Base-by-base conservation (phyloP, 2,329 filamentous ascomycete species). In the Leptographium radiaticola region DNA sequence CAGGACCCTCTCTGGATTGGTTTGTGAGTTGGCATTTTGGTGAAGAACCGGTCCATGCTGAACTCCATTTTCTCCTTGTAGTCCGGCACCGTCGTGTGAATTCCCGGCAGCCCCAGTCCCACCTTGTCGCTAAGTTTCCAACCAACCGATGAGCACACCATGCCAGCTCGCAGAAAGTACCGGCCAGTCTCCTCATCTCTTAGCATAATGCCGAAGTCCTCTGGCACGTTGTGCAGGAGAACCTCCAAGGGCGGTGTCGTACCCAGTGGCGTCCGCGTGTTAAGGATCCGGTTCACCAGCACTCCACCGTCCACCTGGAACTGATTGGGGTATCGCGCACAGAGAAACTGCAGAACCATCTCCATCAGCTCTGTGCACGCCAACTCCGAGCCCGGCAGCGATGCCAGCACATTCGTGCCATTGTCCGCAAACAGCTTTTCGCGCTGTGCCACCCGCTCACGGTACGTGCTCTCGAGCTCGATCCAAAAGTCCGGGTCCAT, bases 281-380 rank as follows among this genome's bases (percentile, higher is more conserved):
- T 67, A 1, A 94, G 72, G 38, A 95, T 84, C 38, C 66, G 66
- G 65, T 95, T 95, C 57, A 80, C 70, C 55, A 95, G 77, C 3
- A 77, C 64, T 42, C 72, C 70, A 0, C 88, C 64, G 4, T 71
- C 71, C 18, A 66, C 54, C 30, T 47, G 51, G 65, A 95, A 95
- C 59, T 86, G 82, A 7, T 82, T 76, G 0, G 89, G 88, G 62
- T 94, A 94, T 4, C 88, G 76, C 4, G 80, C 75, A 57, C 81
- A 86, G n/a, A 91, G 68, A 59, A 91, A 94, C 59, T 91, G 86
- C 4, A 95, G 60, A 2, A 75, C 76, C 81, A 91, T 89, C 66
- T 95, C 89, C 87, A 93, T 90, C 7, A 93, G 71, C 62, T 95
- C 89, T 63, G 89, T 89, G 64, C 84, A 88, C 0, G 83, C 88